phyloP scores from a whole-genome alignment of 805 yeast genomes.

The Zygoascus ofunaensis region DNA sequence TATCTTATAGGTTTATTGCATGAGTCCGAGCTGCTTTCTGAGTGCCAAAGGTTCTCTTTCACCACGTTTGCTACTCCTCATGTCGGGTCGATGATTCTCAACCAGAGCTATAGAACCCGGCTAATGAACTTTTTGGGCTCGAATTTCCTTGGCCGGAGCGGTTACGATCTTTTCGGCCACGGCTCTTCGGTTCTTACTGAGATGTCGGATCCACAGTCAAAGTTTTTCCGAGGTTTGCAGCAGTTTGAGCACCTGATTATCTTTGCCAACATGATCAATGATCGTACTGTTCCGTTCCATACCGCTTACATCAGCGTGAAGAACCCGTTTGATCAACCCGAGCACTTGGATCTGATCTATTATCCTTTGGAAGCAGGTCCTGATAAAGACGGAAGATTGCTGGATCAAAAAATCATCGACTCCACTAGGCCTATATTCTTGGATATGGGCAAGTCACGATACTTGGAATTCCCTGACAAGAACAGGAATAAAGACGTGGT shows the following conservation, averaged over 20 bases:
- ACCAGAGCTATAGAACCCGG: slow-evolving; percentile 26
- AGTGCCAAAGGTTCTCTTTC: slow-evolving; percentile 51
- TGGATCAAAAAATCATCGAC: slow-evolving; percentile 2
- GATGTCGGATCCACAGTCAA: slow-evolving; percentile 42
- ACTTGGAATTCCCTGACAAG: not conserved
- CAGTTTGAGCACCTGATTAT: slow-evolving; percentile 48
- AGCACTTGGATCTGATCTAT: slow-evolving; percentile 34
- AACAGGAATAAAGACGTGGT: not conserved
- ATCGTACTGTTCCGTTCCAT: slow-evolving; percentile 80
- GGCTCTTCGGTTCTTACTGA: slow-evolving; percentile 38
- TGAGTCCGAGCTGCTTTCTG: slow-evolving; percentile 42
- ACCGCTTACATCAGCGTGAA: slow-evolving; percentile 68
- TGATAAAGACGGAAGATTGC: not conserved
- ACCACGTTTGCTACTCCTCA: slow-evolving; percentile 76
- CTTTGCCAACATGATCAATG: slow-evolving; percentile 71
- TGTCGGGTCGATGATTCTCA: slow-evolving; percentile 49
- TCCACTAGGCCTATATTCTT: slow-evolving; percentile 13
- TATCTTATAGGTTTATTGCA: slow-evolving; percentile 64
- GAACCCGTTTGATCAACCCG: slow-evolving; percentile 62
- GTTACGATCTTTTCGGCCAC: slow-evolving; percentile 62
- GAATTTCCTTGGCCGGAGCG: slow-evolving; percentile 53
- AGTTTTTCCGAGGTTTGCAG: slow-evolving; percentile 46
- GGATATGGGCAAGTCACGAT: slow-evolving; percentile 18
- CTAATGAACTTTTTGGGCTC: slow-evolving; percentile 46
- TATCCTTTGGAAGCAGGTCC: slow-evolving; percentile 2